Conservation (phyloP, 2,329 filamentous ascomycete genomes). For the Cyphellophora europaea region DNA sequence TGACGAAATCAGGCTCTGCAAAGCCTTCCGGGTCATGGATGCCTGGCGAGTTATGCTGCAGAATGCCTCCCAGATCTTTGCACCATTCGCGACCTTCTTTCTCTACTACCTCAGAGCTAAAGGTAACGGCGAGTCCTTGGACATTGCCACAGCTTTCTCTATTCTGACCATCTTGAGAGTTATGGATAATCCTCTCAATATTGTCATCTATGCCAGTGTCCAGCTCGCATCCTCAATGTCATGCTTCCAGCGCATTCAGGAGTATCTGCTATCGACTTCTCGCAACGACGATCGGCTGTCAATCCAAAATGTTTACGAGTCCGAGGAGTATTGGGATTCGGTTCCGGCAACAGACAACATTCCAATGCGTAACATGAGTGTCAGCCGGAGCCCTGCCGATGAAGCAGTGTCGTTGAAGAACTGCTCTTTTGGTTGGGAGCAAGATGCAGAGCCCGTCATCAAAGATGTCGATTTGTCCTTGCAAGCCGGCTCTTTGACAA, state of each 20-base stretch:
- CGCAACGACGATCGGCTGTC: slow-evolving; percentile 11
- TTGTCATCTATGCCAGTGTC: slow-evolving; percentile 5
- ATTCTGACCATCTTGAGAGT: slow-evolving; percentile 12
- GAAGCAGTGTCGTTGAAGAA: slow-evolving; percentile 25
- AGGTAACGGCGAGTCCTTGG: slow-evolving; percentile 5
- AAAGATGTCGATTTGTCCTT: slow-evolving; percentile 8
- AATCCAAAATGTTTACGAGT: slow-evolving; percentile 1
- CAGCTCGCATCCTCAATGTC: slow-evolving; percentile 11
- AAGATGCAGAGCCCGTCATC: slow-evolving; percentile 27
- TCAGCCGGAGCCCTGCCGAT: not conserved
- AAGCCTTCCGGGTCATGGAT: slow-evolving; percentile 26
- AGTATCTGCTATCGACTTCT: slow-evolving; percentile 10
- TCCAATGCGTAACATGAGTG: slow-evolving; percentile 4
- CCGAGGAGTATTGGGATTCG: not conserved
- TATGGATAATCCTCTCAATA: slow-evolving; percentile 6
- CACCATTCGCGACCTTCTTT: slow-evolving; percentile 13
- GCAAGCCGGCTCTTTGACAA: slow-evolving; percentile 5
- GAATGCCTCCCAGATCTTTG: slow-evolving; percentile 9
- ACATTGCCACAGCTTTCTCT: slow-evolving; percentile 9
- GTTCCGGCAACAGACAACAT: slow-evolving; percentile 2
- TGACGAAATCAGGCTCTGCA: slow-evolving; percentile 32
- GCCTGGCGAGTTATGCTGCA: slow-evolving; percentile 8
- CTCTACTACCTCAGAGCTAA: slow-evolving; percentile 9
- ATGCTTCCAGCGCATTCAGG: slow-evolving; percentile 15
- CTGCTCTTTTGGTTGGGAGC: slow-evolving; percentile 39